phyloP scores from a whole-genome alignment of 768 basidiomycete species.

The Russula griseocarnosa region DNA sequence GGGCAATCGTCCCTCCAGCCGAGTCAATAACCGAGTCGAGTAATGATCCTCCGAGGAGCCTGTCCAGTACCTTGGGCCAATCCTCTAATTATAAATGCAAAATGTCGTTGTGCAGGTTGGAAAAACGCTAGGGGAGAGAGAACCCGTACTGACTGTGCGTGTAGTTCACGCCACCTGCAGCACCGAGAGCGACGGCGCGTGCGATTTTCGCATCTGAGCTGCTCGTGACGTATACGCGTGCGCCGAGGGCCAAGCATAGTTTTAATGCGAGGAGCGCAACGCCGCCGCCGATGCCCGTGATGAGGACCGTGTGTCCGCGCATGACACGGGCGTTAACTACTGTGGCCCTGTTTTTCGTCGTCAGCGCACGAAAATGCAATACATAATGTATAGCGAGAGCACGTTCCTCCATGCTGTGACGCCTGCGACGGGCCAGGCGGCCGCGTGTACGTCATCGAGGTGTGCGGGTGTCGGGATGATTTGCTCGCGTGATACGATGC shows the following conservation, averaged over 20 bases:
- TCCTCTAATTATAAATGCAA: conserved; percentile 27
- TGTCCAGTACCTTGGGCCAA: conserved; percentile 38
- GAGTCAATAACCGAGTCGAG: conserved; percentile 46
- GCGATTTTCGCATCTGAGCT: conserved; percentile 64
- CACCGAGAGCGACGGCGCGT: conserved; percentile 63
- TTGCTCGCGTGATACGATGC: conserved; percentile 66
- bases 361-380: conserved; percentile 18
- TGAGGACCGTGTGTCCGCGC: conserved; percentile 65
- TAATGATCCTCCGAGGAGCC: conserved; percentile 31
- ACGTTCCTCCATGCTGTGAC: conserved; percentile 81
- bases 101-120: background rate
- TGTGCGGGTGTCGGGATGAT: conserved; percentile 64
- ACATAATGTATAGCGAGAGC: background rate
- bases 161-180: conserved; percentile 74
- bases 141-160: conserved; percentile 47
- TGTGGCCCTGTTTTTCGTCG: conserved; percentile 47
- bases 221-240: conserved; percentile 80
- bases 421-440: conserved; percentile 75
- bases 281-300: conserved; percentile 81
- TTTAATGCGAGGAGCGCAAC: conserved; percentile 77
- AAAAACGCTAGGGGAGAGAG: background rate
- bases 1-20: conserved; percentile 42
- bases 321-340: conserved; percentile 61
- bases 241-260: conserved; percentile 68
- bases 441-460: conserved; percentile 60